Conservation (phyloP, 75 land plant genomes). For the Pseudotsuga menziesii region DNA sequence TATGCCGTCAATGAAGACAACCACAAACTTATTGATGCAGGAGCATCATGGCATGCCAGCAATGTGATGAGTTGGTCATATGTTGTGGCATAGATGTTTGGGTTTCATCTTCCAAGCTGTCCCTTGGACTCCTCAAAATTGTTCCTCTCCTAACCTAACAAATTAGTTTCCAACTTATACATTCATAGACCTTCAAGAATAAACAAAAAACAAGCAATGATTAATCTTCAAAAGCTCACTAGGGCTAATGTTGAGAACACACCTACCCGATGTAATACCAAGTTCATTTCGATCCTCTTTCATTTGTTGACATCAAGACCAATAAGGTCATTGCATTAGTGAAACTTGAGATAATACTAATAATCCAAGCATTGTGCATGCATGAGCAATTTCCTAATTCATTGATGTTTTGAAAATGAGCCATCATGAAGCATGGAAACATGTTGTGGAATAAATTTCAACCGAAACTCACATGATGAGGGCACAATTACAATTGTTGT, state of each 20-base stretch:
- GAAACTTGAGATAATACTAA: constrained; percentile 48
- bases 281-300: constrained; percentile 38
- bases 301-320: constrained; percentile 40
- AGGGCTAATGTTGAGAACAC: constrained; percentile 31
- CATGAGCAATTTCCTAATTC: constrained; percentile 43
- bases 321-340: no score
- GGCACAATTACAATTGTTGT: constrained; percentile 55
- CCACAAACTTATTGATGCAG: no score
- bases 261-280: constrained; percentile 43
- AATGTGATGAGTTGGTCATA: no score
- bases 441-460: constrained; percentile 53
- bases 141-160: no score
- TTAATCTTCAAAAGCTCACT: constrained; percentile 47
- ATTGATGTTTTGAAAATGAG: constrained; percentile 34
- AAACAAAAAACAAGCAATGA: constrained; percentile 54
- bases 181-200: constrained; percentile 26
- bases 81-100: no score
- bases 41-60: no score
- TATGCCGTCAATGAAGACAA: no score
- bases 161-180: no score
- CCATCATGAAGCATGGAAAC: constrained; percentile 36
- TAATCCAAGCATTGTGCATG: constrained; percentile 40
- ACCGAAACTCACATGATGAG: constrained; percentile 46
- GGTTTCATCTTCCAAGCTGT: no score
- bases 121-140: no score